Base-by-base conservation (phyloP, 345 rosid species). In the Xanthoceras sorbifolium region DNA sequence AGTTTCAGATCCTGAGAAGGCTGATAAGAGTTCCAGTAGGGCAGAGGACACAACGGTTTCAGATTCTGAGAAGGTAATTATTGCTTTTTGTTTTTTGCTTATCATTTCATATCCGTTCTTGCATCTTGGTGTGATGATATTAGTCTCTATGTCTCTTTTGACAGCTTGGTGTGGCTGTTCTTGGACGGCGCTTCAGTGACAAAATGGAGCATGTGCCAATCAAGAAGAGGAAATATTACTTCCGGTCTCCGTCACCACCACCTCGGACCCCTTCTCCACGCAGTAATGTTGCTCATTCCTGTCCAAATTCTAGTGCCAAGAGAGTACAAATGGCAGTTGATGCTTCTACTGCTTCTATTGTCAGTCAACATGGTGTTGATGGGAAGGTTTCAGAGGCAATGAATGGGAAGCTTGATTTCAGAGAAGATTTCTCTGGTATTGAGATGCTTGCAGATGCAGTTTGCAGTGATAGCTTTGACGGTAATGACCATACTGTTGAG, bases 371-470 rank as follows among this genome's bases (percentile, higher is more conserved):
- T 74, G 71, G 64, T 22, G 59, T 60, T 57, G 71, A 71, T 40
- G 60, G 61, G 40, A 82, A 67, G 60, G 57, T 64, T 73, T 62
- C 81, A 17, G 64, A 48, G 17, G 74, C 52, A 34, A 25, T 14
- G 28, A 62, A 75, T 70, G 83, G 50, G 38, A 80, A 70, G 40
- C 69, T 69, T 29, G 86, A 74, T 69, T 71, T 62, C 38, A 44
- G 67, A 7, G 77, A 80, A 14, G 92, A 87, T 79, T 90, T 90
- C 82, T 90, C 89, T 64, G 94, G 94, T 63, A 85, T 88, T 40
- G 86, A 78, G 76, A 83, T 90, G 42, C 90, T 90, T 76, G 92
- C 92, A 38, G 81, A 82, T 50, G 92, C 75, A 34, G 91, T 90
- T 60, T 88, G 93, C 74, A 74, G 73, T 76, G 76, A 79, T 67